These are phyloP conservation scores for Macadamia integrifolia DNA, from an alignment of 164 flowering plant genomes.

Conservation along the genomic window DNA sequence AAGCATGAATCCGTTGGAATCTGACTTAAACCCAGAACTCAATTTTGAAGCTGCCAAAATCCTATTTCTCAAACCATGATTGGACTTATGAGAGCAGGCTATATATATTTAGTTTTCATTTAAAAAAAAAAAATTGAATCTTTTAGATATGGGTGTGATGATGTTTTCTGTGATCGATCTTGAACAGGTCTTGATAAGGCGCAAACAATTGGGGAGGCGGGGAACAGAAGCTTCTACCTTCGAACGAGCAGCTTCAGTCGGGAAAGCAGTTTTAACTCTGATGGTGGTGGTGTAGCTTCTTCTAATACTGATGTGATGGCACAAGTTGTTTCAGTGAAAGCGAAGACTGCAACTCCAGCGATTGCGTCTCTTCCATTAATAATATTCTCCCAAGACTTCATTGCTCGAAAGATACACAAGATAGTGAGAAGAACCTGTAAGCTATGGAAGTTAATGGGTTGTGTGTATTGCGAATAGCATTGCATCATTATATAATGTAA, in stretches of 20 bases:
- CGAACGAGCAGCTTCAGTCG: constrained; percentile 22
- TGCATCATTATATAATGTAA: no score
- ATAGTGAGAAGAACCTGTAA: constrained; percentile 38
- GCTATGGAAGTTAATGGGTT: constrained; percentile 50
- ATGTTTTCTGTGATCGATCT: background rate
- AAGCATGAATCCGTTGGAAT: no score
- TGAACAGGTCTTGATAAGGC: constrained; percentile 50
- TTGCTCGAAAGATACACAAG: constrained; percentile 31
- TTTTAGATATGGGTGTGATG: no score
- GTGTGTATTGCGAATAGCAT: constrained; percentile 13
- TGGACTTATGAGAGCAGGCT: no score
- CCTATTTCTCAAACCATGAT: no score
- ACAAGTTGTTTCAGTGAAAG: constrained; percentile 1
- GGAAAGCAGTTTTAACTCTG: constrained; percentile 7
- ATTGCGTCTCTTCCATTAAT: constrained; percentile 3
- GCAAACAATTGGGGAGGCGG: constrained; percentile 59
- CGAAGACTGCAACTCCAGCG: background rate
- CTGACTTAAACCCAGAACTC: no score
- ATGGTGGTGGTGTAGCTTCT: constrained; percentile 5
- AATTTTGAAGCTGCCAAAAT: no score
- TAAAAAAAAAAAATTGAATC: no score
- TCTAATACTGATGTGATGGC: constrained; percentile 4
- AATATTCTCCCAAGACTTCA: constrained; percentile 24
- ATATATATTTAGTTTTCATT: no score
- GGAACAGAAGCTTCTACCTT: constrained; percentile 74